phyloP scores from a whole-genome alignment of 1,284 basidiomycete species.

The Sporisorium scitamineum region DNA sequence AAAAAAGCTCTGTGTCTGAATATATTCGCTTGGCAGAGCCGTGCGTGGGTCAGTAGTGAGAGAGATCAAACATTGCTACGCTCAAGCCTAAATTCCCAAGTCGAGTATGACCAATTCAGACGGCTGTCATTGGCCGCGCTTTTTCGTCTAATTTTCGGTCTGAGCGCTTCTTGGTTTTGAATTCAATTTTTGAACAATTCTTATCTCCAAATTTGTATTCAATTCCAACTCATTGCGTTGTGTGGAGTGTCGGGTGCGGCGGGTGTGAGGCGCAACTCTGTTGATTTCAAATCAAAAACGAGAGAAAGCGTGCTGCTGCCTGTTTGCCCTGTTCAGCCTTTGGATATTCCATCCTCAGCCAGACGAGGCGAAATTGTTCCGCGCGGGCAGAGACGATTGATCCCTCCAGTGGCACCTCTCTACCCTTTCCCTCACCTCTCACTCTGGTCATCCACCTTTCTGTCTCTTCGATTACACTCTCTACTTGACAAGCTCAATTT shows the following conservation, averaged over 20 bases:
- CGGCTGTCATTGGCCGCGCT: constrained; percentile 44
- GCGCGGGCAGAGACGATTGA: constrained; percentile 6
- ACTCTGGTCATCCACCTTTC: constrained; percentile 8
- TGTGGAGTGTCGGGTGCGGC: neutral
- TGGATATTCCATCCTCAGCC: neutral
- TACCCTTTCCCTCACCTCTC: constrained; percentile 13
- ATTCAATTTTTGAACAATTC: constrained; percentile 13
- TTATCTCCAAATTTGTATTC: neutral
- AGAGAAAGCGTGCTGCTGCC: constrained; percentile 12
- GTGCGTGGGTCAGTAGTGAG: constrained; percentile 30
- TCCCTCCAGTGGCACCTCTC: neutral
- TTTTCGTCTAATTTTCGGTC: constrained; percentile 1
- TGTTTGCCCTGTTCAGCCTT: constrained; percentile 12
- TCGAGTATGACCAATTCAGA: constrained; percentile 44
- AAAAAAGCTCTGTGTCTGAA: neutral
- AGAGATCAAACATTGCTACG: constrained; percentile 5
- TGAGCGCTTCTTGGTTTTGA: neutral
- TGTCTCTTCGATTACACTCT: neutral
- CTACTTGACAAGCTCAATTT: neutral
- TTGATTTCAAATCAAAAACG: constrained; percentile 46
- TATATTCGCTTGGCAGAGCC: too few relatives aligned
- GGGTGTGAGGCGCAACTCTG: neutral
- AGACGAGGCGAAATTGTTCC: constrained; percentile 16
- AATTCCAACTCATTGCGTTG: neutral
- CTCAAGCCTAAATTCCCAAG: neutral